Conservation (phyloP, 202 grass and related monocot species). For the Elaeis oleifera region DNA sequence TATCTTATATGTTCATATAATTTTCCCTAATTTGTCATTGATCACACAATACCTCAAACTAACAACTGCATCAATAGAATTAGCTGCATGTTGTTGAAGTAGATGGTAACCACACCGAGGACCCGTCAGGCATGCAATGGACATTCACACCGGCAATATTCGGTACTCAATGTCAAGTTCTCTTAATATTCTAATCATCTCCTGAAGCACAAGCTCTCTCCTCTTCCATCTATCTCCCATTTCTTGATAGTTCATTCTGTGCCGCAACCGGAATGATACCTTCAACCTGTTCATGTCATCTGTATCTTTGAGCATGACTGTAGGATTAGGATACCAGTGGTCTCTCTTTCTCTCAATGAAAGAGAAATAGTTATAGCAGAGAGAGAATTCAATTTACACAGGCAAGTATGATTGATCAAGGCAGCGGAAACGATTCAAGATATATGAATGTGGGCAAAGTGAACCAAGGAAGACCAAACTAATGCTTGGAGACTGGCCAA, state of each 20-base stretch:
- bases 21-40: too few relatives aligned
- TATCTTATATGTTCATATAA: too few relatives aligned
- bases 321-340: slow-evolving; percentile 61
- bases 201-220: slow-evolving; percentile 69
- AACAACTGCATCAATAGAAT: too few relatives aligned
- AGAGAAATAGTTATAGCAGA: slow-evolving; percentile 23
- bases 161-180: slow-evolving; percentile 81
- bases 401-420: too few relatives aligned
- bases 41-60: too few relatives aligned
- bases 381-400: too few relatives aligned
- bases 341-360: slow-evolving; percentile 72
- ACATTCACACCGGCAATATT: slow-evolving; percentile 80
- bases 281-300: slow-evolving; percentile 67
- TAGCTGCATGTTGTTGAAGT: slow-evolving; percentile 45
- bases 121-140: slow-evolving; percentile 35
- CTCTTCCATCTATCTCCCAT: slow-evolving; percentile 57
- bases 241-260: slow-evolving; percentile 79
- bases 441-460: too few relatives aligned
- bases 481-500: too few relatives aligned
- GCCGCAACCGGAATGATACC: slow-evolving; percentile 63
- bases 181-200: slow-evolving; percentile 70
- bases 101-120: slow-evolving; percentile 55
- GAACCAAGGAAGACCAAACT: too few relatives aligned
- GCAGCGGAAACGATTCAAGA: too few relatives aligned
- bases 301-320: slow-evolving; percentile 54